Base-by-base conservation (phyloP, 2,329 filamentous ascomycete genomes). In the Aspergillus sp. region DNA sequence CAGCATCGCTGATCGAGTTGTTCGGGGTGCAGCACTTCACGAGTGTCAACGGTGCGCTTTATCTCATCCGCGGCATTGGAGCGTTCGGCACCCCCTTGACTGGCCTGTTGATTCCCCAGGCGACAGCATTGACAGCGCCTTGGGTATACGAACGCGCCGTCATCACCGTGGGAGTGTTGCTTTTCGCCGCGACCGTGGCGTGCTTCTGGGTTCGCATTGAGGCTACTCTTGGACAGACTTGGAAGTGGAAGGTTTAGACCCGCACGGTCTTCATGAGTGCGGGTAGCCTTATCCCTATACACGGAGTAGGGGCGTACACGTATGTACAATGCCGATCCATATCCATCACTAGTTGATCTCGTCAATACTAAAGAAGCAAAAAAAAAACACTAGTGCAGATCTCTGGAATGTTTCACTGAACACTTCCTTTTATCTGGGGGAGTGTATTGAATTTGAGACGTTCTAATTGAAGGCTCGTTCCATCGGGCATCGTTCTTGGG, bases 51-150 rank as follows among this genome's bases (percentile, higher is more conserved):
- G 71, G 71, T 1, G 65, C 71, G 7, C 55, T 74, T 47, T 73
- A 73, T 52, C 65, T 73, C 47, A 64, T 73, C 38, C 65, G 69
- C 36, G 72, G 71, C 1, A 58, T 72, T 8, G 71, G 67, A 0
- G 69, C 71, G 14, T 52, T 74, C 26, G 71, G 72, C n/a, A 73
- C 70, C 7, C 72, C 72, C 4, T 57, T 72, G 47, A 66, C 60
- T 8, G 62, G 63, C 6, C 22, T 65, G 52, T 43, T 65, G 42
- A 60, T 72, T 19, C 58, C 61, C 2, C 54, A 55, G 3, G 50
- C 58, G 19, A 58, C 55, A 4, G 63, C 62, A 1, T 45, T 65
- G 20, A 56, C 52, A 1, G 49, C 47, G 19, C 51, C 63, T 9
- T 54, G 51, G 36, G 58, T 57, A 49, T 63, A 65, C 53, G 51